Evolutionary conservation across 257 asterid species (phyloP).

Genomic region (Penstemon barbatus): DNA sequence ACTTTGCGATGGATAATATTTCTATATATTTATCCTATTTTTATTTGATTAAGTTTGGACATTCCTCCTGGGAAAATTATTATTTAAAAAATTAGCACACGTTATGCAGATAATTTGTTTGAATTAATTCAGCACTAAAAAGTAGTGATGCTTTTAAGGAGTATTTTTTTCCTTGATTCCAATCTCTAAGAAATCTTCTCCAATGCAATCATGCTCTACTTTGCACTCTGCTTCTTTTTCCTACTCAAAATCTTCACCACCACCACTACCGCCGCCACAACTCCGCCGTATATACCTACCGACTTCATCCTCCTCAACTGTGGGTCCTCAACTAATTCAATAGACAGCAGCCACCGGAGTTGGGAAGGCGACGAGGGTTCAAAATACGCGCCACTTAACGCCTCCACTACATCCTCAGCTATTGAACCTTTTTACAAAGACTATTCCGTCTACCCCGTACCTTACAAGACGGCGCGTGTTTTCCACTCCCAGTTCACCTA

Average conservation of each 20-base stretch:
- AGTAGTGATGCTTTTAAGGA: no score
- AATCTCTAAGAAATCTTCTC: no score
- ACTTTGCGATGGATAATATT: no score
- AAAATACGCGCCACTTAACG: slow-evolving; percentile 32
- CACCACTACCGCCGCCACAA: not conserved
- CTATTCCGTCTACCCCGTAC: slow-evolving; percentile 29
- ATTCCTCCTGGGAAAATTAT: no score
- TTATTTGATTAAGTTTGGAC: no score
- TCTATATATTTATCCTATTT: no score
- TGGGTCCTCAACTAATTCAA: slow-evolving; percentile 30
- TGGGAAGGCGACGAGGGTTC: slow-evolving; percentile 48
- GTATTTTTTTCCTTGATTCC: no score
- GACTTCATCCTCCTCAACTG: slow-evolving; percentile 56
- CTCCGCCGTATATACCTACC: slow-evolving; percentile 31
- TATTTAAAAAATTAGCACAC: no score
- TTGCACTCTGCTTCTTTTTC: slow-evolving; percentile 13
- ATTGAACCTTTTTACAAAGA: slow-evolving; percentile 17
- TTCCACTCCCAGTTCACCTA: slow-evolving; percentile 44
- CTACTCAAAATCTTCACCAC: slow-evolving; percentile 15
- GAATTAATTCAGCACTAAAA: no score
- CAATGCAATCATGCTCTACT: slow-evolving; percentile 23
- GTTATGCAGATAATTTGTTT: no score
- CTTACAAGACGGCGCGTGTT: slow-evolving; percentile 46
- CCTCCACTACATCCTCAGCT: slow-evolving; percentile 28
- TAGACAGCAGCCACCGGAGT: slow-evolving; percentile 24